Evolutionary conservation across 192 early-diverging fungal genomes (phyloP).

Genomic region (Tieghemiomyces parasiticus): DNA sequence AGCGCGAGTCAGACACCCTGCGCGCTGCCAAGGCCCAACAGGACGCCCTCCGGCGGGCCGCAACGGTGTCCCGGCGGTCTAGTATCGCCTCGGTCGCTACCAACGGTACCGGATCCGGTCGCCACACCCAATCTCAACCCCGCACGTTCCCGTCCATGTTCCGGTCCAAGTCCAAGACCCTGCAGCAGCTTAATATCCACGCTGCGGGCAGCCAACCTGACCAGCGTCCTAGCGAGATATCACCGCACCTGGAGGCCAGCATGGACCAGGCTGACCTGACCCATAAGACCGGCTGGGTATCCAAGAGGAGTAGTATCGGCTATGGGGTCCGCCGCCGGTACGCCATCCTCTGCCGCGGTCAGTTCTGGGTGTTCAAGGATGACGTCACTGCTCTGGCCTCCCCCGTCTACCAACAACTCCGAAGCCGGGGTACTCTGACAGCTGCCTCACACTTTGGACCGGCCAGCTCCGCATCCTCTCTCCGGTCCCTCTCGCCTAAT

Average conservation of each 20-base stretch:
- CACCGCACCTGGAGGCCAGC: constrained; percentile 13
- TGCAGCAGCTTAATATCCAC: neutral
- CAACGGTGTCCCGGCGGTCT: neutral
- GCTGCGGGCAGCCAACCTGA: constrained; percentile 16
- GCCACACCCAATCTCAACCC: too few species aligned
- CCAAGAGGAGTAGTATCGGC: constrained; percentile 24
- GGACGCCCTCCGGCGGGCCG: neutral
- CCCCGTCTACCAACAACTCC: neutral
- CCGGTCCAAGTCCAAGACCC: constrained; percentile 19
- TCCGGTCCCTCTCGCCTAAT: neutral
- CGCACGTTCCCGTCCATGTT: constrained; percentile 18
- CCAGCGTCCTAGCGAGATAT: constrained; percentile 19
- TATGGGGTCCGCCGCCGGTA: constrained; percentile 33
- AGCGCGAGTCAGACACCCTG: neutral
- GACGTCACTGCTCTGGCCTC: constrained; percentile 1
- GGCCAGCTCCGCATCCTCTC: neutral
- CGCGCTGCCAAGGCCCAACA: neutral
- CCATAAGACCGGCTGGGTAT: constrained; percentile 28
- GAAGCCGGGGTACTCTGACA: too few species aligned
- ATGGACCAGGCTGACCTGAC: constrained; percentile 12
- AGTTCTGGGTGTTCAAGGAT: constrained; percentile 21
- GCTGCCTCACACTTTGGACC: too few species aligned
- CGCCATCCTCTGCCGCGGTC: constrained; percentile 20
- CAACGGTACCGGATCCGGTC: constrained; percentile 13
- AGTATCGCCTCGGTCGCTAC: neutral